phyloP scores from a whole-genome alignment of 2,329 filamentous ascomycete species.

The Fusarium fujikuroi region DNA sequence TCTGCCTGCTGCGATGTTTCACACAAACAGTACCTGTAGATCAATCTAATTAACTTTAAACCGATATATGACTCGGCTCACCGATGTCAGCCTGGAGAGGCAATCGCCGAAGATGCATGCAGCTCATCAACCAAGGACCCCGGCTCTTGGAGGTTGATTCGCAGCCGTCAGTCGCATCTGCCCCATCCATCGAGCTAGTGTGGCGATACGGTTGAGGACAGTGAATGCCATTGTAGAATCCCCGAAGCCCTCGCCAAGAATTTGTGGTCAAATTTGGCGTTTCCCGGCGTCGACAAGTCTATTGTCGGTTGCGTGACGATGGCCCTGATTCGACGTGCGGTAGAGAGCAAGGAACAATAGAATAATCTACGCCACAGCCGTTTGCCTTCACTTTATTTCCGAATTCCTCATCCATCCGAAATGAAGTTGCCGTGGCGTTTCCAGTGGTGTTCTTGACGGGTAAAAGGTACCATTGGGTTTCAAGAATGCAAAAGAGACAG shows the following conservation, averaged over 20 bases:
- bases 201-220: not conserved
- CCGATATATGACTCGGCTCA: not conserved
- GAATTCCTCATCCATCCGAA: constrained; percentile 6
- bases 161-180: not conserved
- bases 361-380: constrained; percentile 19
- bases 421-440: not conserved
- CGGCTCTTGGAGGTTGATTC: constrained; percentile 5
- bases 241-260: constrained; percentile 1
- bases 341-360: constrained; percentile 7
- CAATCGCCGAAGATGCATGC: constrained; percentile 18
- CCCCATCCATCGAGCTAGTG: constrained; percentile 7
- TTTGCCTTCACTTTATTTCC: constrained; percentile 15
- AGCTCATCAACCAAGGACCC: constrained; percentile 15
- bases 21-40: not conserved
- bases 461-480: not conserved
- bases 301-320: not conserved
- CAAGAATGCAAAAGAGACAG: constrained; percentile 5
- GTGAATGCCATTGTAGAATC: constrained; percentile 4
- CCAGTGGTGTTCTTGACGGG: not conserved
- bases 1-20: constrained; percentile 7
- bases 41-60: not conserved
- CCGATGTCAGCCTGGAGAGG: constrained; percentile 6
- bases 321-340: not conserved
- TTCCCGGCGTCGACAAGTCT: not conserved
- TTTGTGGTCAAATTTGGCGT: not conserved